These are phyloP conservation scores for Claviceps africana DNA, from an alignment of 2,329 filamentous ascomycete species.

Conservation along the genomic window DNA sequence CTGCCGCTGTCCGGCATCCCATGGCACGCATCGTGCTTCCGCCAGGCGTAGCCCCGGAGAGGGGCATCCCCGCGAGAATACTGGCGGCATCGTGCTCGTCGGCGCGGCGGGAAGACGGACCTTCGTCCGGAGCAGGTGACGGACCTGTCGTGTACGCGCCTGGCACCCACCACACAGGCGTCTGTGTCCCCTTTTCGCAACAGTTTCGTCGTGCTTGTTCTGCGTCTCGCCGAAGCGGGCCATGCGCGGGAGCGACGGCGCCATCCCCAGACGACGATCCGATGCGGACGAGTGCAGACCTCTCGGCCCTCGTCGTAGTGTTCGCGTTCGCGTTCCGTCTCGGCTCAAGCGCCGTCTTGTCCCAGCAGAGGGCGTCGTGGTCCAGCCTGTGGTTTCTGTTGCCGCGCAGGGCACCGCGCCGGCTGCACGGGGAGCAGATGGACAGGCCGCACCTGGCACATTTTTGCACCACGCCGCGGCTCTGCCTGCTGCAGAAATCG, in stretches of 20 bases:
- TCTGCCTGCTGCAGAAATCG: conserved; percentile 12
- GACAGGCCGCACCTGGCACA: conserved; percentile 13
- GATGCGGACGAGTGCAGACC: no score
- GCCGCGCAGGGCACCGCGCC: conserved; percentile 5
- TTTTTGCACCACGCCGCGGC: conserved; percentile 13
- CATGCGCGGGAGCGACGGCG: no score
- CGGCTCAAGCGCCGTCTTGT: background rate
- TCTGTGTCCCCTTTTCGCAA: conserved; percentile 2
- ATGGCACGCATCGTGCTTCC: background rate
- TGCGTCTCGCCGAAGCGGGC: no score
- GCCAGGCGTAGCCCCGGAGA: background rate
- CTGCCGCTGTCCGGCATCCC: background rate
- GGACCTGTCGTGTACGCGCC: background rate
- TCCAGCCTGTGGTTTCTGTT: conserved; percentile 12
- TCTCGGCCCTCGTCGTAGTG: background rate
- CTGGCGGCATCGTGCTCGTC: background rate
- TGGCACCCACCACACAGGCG: background rate
- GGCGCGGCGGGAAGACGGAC: background rate
- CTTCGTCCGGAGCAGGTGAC: background rate
- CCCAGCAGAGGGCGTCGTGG: conserved; percentile 9
- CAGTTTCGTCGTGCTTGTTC: background rate
- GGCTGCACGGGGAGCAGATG: conserved; percentile 12
- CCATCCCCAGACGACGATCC: no score
- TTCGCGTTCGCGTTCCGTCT: background rate
- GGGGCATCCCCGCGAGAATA: background rate